Base-by-base conservation (phyloP, 179 eudicot genomes). In the Camellia oleifera region DNA sequence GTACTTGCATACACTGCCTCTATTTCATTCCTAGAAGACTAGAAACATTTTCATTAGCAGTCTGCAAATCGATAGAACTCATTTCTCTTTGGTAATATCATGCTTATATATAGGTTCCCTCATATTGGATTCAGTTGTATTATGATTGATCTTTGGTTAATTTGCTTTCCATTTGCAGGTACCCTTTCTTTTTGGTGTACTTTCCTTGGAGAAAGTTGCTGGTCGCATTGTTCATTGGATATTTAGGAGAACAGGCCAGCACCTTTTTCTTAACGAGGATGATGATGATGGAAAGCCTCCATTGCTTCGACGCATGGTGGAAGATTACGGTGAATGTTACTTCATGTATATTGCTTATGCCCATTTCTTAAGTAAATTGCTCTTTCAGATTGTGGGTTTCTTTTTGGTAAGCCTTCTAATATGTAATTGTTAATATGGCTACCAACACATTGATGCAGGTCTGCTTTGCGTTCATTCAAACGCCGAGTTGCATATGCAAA, bases 401-500 rank as follows among this genome's bases (percentile, higher is more conserved):
- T 10, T 77, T 32, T 64, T 56, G 3, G 76, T 45, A 20, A 32
- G 6, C n/a, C 40, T 61, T 42, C 0, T 61, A 42, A 10, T 50
- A n/a, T 18, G 20, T 5, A 9, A 32, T 18, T 71, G 58, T 56
- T 77, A 64, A 57, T 58, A 46, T 68, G 15, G 17, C n/a, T 12
- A 54, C n/a, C 81, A 60, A 84, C 23, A 70, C 66, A 66, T 68
- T 61, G 78, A 78, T 86, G 87, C 91, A 96, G 99, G 89, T 94
- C 95, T 69, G 98, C 98, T 15, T 84, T 96, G 78, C 85, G 86
- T 70, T 87, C 92, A 32, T 96, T 96, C 81, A 85, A 85, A 84
- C 98, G 97, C 23, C 89, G 99, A 81, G 99, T 92, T 52, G 87
- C 90, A 77, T 96, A 94, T 85, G 89, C 99, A 64, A 96, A 96